These are phyloP conservation scores for Plantago major DNA, from an alignment of 257 asterid species.

Conservation along the genomic window DNA sequence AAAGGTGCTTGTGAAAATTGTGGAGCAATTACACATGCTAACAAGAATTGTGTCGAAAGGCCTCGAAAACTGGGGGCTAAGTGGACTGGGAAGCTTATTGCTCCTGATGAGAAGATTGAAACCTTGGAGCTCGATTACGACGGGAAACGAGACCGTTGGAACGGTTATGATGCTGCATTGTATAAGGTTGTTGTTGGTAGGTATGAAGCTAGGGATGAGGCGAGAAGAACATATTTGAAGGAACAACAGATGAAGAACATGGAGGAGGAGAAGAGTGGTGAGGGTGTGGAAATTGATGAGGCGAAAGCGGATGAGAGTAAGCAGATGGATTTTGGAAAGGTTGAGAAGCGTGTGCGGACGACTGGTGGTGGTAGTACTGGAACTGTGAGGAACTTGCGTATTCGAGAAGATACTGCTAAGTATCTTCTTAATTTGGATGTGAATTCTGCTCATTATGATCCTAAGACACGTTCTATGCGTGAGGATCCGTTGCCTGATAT, in stretches of 20 bases:
- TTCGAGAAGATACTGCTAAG: no score
- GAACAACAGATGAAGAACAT: conserved; percentile 81
- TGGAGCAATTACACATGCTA: conserved; percentile 79
- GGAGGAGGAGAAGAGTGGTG: conserved; percentile 92
- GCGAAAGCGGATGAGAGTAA: conserved; percentile 99
- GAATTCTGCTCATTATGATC: conserved; percentile 92
- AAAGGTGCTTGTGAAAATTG: conserved; percentile 97
- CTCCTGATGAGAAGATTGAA: conserved; percentile 93
- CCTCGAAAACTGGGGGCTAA: conserved; percentile 81
- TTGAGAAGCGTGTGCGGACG: conserved; percentile 97
- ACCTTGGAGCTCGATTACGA: conserved; percentile 90
- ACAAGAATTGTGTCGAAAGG: conserved; percentile 78
- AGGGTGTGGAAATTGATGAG: conserved; percentile 67
- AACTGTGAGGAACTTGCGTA: no score
- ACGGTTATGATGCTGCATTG: conserved; percentile 88
- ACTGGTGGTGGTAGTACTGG: conserved; percentile 99
- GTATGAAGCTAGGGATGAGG: conserved; percentile 94
- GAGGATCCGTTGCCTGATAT: conserved; percentile 98
- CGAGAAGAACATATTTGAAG: conserved; percentile 75
- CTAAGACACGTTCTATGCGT: conserved; percentile 97
- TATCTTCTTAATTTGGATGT: conserved; percentile 94
- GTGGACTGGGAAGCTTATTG: conserved; percentile 62
- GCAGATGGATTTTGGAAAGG: conserved; percentile 99
- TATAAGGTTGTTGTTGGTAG: conserved; percentile 65
- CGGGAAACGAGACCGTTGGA: conserved; percentile 97